Percentiles rank a stretch among this genome's conserved stretches.
Evolutionary conservation across 208 protist species (phyloP).

Genomic region (Trypanosoma congolense): DNA sequence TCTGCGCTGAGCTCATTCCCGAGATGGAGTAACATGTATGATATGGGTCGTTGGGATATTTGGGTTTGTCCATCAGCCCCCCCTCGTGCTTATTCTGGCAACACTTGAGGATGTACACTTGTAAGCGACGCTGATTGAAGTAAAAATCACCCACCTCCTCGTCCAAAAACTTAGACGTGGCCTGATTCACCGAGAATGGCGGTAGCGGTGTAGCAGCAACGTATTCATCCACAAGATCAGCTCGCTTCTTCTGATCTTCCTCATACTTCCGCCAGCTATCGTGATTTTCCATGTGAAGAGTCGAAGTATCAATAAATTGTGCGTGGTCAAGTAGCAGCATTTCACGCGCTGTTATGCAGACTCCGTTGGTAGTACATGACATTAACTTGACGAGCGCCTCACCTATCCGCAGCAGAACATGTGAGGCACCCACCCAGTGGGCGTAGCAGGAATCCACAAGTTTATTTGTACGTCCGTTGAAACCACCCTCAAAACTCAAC

Average conservation of each 20-base stretch:
- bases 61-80: slow-evolving; percentile 88
- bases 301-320: slow-evolving; percentile 51
- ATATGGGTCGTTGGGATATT: slow-evolving; percentile 62
- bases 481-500: slow-evolving; percentile 83
- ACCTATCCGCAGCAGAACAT: slow-evolving; percentile 50
- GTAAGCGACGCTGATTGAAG: slow-evolving; percentile 72
- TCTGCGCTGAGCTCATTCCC: slow-evolving; percentile 76
- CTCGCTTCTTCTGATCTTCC: slow-evolving; percentile 13
- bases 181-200: not conserved
- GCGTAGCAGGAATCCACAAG: slow-evolving; percentile 97
- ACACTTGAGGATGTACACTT: slow-evolving; percentile 77
- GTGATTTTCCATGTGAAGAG: slow-evolving; percentile 11
- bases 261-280: slow-evolving; percentile 43
- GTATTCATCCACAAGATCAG: slow-evolving; percentile 29
- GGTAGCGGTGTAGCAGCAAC: slow-evolving; percentile 15
- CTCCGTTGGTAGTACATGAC: not conserved
- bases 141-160: slow-evolving; percentile 59
- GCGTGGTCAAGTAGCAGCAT: slow-evolving; percentile 62
- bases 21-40: slow-evolving; percentile 90
- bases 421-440: slow-evolving; percentile 93
- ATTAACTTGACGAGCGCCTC: slow-evolving; percentile 40
- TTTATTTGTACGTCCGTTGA: slow-evolving; percentile 96
- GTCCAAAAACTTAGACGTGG: slow-evolving; percentile 24
- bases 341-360: slow-evolving; percentile 40
- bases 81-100: slow-evolving; percentile 57